Percentiles rank a stretch among this genome's conserved stretches.
Evolutionary conservation across 129 eudicot genomes (phyloP).

Genomic region (Centrapalus pauciflorus): DNA sequence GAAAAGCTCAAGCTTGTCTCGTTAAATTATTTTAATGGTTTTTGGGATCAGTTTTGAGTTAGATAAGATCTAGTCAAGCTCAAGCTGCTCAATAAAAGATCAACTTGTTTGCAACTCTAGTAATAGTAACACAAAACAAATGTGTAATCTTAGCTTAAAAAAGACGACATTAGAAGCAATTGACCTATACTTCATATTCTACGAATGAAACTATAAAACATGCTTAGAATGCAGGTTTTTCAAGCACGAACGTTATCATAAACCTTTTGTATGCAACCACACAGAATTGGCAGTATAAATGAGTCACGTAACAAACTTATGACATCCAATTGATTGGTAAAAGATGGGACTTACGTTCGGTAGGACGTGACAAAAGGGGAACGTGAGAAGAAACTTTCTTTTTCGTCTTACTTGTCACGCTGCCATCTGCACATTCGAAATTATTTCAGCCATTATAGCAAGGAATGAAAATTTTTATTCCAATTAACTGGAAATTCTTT

Average conservation of each 20-base stretch:
- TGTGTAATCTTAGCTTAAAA: too few species aligned
- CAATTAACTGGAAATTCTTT: background rate
- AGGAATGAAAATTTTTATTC: background rate
- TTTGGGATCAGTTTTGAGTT: too few species aligned
- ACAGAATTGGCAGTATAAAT: background rate
- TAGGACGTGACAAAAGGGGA: conserved; percentile 69
- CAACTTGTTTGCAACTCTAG: too few species aligned
- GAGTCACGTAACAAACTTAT: background rate
- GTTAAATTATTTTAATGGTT: too few species aligned
- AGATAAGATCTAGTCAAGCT: too few species aligned
- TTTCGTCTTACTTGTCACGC: conserved; percentile 28
- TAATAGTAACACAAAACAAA: too few species aligned
- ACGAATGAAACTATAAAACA: too few species aligned
- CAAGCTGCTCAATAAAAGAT: too few species aligned
- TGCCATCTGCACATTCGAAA: conserved; percentile 40
- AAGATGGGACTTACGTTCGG: conserved; percentile 67
- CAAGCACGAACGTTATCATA: background rate
- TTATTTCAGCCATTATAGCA: conserved; percentile 11
- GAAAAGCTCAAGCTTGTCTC: too few species aligned
- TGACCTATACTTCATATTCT: too few species aligned
- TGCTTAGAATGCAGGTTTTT: too few species aligned
- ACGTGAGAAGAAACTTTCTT: conserved; percentile 58
- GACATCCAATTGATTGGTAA: background rate
- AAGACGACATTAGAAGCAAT: too few species aligned
- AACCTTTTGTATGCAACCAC: background rate